phyloP scores from a whole-genome alignment of 73 alveolate species.

The Symbiodinium natans region DNA sequence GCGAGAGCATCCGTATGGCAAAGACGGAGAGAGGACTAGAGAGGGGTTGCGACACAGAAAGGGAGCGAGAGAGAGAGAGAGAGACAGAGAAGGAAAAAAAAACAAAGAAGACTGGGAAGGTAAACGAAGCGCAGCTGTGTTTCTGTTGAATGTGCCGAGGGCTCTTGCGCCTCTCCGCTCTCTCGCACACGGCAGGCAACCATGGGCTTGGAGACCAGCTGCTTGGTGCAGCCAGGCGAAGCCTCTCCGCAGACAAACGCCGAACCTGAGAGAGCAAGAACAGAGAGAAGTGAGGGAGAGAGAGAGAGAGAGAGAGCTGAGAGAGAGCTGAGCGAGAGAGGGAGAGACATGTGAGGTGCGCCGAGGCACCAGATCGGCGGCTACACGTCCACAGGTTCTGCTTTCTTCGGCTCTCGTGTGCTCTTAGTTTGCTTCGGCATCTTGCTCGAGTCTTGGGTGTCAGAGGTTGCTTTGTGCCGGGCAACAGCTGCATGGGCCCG shows the following conservation, averaged over 20 bases:
- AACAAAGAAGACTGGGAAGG: no score
- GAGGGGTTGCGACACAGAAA: no score
- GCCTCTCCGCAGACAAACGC: no score
- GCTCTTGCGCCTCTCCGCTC: no score
- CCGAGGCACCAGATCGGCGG: slow-evolving; percentile 30
- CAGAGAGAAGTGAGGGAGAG: neutral
- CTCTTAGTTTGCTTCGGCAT: neutral
- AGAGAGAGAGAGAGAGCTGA: no score
- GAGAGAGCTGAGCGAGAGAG: neutral
- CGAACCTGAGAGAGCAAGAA: neutral
- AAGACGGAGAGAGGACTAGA: no score
- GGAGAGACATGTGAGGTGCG: neutral
- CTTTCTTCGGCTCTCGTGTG: neutral
- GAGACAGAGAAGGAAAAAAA: no score
- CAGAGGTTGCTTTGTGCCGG: slow-evolving; percentile 57
- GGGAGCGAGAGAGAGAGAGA: no score
- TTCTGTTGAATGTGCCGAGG: no score
- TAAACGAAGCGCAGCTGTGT: no score
- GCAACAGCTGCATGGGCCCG: slow-evolving; percentile 75
- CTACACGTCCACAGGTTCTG: slow-evolving; percentile 30
- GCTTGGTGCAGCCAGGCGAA: slow-evolving; percentile 65
- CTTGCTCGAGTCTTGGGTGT: neutral
- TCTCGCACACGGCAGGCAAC: no score
- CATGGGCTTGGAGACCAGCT: slow-evolving; percentile 81
- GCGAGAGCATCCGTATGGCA: no score